Percentiles rank a stretch among this genome's conserved stretches.
These are phyloP conservation scores for Tinospora cordifolia DNA, from an alignment of 164 flowering plant genomes.

Conservation along the genomic window DNA sequence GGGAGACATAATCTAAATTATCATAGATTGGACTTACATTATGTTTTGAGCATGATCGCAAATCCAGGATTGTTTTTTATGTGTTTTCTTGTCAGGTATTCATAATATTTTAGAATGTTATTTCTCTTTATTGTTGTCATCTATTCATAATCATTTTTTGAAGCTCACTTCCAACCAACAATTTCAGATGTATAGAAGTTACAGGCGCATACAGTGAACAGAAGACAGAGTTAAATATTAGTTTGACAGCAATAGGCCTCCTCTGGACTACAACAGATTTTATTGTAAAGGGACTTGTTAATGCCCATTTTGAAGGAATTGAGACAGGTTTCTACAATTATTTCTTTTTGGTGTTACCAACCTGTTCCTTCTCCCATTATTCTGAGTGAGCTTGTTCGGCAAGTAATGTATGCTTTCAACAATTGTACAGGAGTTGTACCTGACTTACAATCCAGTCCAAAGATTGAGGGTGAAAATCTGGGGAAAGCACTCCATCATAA, in stretches of 20 bases:
- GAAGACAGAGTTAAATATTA: slow-evolving; percentile 88
- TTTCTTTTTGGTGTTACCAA: background rate
- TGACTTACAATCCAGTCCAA: slow-evolving; percentile 22
- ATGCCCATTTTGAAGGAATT: slow-evolving; percentile 28
- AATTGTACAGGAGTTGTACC: slow-evolving; percentile 22
- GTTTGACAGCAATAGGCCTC: slow-evolving; percentile 93
- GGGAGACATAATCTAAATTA: background rate
- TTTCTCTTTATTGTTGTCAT: background rate
- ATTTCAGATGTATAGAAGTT: slow-evolving; percentile 84
- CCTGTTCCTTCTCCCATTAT: slow-evolving; percentile 1
- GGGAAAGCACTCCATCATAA: slow-evolving; percentile 20
- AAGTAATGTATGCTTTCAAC: slow-evolving; percentile 1
- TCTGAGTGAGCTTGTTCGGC: slow-evolving; percentile 3
- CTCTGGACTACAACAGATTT: slow-evolving; percentile 96
- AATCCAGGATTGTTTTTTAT: background rate
- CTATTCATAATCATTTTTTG: background rate
- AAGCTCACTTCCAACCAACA: background rate
- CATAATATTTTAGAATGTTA: background rate
- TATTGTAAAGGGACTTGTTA: slow-evolving; percentile 57
- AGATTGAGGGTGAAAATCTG: slow-evolving; percentile 25
- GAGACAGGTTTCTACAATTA: slow-evolving; percentile 36
- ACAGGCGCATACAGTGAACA: slow-evolving; percentile 93
- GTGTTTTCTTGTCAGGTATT: background rate
- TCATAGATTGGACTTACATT: background rate
- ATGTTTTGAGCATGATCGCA: background rate